Evolutionary conservation across 768 basidiomycete genomes (phyloP).

Genomic region (Agrocybe pediades): DNA sequence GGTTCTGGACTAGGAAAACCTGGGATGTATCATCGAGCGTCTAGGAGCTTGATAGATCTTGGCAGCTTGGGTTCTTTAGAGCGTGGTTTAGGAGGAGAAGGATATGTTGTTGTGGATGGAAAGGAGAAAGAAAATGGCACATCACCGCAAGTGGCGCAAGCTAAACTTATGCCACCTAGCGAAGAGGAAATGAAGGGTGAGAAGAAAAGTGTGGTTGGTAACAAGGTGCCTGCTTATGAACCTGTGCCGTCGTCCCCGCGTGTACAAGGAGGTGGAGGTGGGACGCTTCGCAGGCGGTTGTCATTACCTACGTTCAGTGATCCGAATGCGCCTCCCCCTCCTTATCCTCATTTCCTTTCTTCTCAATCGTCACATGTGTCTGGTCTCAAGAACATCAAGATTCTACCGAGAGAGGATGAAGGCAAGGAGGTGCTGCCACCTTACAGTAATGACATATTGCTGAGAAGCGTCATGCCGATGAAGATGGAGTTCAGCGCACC

Average conservation of each 20-base stretch:
- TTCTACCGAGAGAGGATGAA: constrained; percentile 74
- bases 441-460: constrained; percentile 82
- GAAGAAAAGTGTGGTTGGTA: neutral
- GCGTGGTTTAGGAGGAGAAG: constrained; percentile 31
- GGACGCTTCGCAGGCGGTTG: constrained; percentile 50
- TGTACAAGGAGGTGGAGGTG: neutral
- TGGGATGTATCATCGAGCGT: constrained; percentile 58
- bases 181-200: neutral
- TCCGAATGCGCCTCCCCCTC: constrained; percentile 59
- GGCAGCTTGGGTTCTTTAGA: constrained; percentile 13
- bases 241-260: constrained; percentile 38
- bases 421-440: constrained; percentile 77
- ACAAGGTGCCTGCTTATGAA: constrained; percentile 33
- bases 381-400: constrained; percentile 20
- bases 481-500: constrained; percentile 93
- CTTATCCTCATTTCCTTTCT: constrained; percentile 35
- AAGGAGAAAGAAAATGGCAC: constrained; percentile 1
- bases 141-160: too few relatives aligned
- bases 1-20: constrained; percentile 27
- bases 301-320: constrained; percentile 72
- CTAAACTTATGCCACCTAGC: neutral
- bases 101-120: constrained; percentile 24
- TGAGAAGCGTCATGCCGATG: constrained; percentile 79
- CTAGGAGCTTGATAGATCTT: constrained; percentile 67
- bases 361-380: constrained; percentile 4